Evolutionary conservation across 345 rosid species (phyloP), one percentile per base, ranked within the genome.

Genomic region (Cardiospermum halicacabum): DNA sequence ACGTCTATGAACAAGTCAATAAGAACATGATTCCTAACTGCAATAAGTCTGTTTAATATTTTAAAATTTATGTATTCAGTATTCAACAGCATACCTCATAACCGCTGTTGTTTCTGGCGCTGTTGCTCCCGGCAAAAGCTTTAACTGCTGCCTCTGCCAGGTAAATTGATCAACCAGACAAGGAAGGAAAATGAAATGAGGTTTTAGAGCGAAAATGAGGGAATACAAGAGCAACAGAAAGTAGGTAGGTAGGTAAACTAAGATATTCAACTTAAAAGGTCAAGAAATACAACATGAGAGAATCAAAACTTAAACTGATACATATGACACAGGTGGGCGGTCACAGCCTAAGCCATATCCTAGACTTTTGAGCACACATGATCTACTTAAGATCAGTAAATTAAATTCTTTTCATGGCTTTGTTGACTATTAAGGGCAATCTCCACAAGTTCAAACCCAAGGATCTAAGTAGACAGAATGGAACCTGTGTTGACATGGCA

Each of bases 391-490:
- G 16, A 26, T n/a, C 13, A 26, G 51, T 43, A 40, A 32, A 66
- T 34, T 45, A 51, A 56, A 19, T 53, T 54, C 40, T 63, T 59
- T 50, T 65, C 1, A 66, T 37, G 65, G 34, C 11, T 47, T 8
- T 16, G 10, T 15, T n/a, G 19, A 57, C 62, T 66, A 65, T 28
- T 54, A 94, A 1, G 99, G 97, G 69, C 99, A 94, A 69, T 94
- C 92, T 36, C 96, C 99, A 39, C 99, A 88, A 62, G 80, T 79
- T 67, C 76, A 82, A 65, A 93, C 72, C 98, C 98, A 93, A 11
- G 97, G 98, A 66, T 77, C 78, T 82, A 93, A 77, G 84, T 97
- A 93, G 49, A 70, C 66, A 3, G 80, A 80, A 65, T 91, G 99
- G 65, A 90, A 94, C 51, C 81, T 75, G 68, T 91, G 99, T 7